Conservation (phyloP, 371 early-diverging fungal species). For the Mortierella sp. region DNA sequence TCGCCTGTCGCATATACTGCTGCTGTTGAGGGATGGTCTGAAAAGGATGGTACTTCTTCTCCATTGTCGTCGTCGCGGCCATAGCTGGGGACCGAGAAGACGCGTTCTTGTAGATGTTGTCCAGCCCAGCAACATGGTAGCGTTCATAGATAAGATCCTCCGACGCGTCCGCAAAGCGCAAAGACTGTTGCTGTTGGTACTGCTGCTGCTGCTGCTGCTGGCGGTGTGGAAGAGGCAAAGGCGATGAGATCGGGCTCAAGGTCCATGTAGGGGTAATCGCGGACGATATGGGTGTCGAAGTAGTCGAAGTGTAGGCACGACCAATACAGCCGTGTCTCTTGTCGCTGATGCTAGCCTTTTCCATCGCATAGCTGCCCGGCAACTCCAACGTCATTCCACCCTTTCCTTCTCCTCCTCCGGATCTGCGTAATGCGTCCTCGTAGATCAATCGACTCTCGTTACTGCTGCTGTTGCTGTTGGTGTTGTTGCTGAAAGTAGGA, state of each 20-base stretch:
- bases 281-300: too few relatives aligned
- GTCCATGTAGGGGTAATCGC: too few relatives aligned
- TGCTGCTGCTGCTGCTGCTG: neutral
- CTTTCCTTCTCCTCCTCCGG: too few relatives aligned
- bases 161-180: neutral
- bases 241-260: neutral
- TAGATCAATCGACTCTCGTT: too few relatives aligned
- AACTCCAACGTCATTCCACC: too few relatives aligned
- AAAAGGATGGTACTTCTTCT: neutral
- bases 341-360: too few relatives aligned
- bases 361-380: too few relatives aligned
- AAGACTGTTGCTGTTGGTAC: neutral
- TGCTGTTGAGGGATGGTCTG: neutral
- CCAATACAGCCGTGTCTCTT: neutral
- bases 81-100: neutral
- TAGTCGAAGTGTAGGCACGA: neutral
- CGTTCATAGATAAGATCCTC: constrained; percentile 12
- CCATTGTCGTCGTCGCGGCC: neutral
- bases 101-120: neutral
- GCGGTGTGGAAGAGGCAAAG: neutral
- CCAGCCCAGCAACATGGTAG: neutral
- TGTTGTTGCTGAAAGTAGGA: too few relatives aligned
- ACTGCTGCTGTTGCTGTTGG: too few relatives aligned
- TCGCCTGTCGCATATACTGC: neutral
- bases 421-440: too few relatives aligned